These are phyloP conservation scores for Luffa aegyptiaca DNA, from an alignment of 306 rosid species.

Conservation along the genomic window DNA sequence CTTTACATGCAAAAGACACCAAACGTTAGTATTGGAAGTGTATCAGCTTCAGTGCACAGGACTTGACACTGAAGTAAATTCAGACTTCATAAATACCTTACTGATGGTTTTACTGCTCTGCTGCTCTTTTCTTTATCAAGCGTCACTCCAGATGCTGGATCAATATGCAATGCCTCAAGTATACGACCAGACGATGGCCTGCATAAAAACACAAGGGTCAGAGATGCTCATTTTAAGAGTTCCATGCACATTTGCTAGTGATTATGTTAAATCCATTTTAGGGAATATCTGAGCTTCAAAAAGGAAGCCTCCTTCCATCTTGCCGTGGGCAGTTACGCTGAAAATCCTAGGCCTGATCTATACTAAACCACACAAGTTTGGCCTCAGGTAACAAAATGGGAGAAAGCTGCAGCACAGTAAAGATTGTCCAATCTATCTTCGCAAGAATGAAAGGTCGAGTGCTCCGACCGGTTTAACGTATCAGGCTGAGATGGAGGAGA, in stretches of 20 bases:
- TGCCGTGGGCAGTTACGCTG: slow-evolving; percentile 50
- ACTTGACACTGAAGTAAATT: background rate
- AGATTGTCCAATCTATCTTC: slow-evolving; percentile 93
- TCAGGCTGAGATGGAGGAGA: slow-evolving; percentile 81
- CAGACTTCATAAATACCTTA: slow-evolving; percentile 36
- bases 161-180: slow-evolving; percentile 97
- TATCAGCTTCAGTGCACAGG: background rate
- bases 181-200: slow-evolving; percentile 80
- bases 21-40: background rate
- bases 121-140: slow-evolving; percentile 64
- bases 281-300: slow-evolving; percentile 36
- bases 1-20: background rate
- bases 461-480: slow-evolving; percentile 98
- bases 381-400: slow-evolving; percentile 71
- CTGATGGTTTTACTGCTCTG: slow-evolving; percentile 54
- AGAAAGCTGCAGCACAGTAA: slow-evolving; percentile 87
- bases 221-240: slow-evolving; percentile 30
- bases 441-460: slow-evolving; percentile 95
- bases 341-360: slow-evolving; percentile 71
- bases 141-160: slow-evolving; percentile 92
- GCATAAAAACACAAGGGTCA: slow-evolving; percentile 48
- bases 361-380: slow-evolving; percentile 63
- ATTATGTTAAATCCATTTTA: slow-evolving; percentile 29
- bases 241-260: slow-evolving; percentile 26
- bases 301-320: slow-evolving; percentile 53